Evolutionary conservation across 768 basidiomycete species (phyloP), one percentile per base, ranked within the genome.

Genomic region (Tylopilus sp.): DNA sequence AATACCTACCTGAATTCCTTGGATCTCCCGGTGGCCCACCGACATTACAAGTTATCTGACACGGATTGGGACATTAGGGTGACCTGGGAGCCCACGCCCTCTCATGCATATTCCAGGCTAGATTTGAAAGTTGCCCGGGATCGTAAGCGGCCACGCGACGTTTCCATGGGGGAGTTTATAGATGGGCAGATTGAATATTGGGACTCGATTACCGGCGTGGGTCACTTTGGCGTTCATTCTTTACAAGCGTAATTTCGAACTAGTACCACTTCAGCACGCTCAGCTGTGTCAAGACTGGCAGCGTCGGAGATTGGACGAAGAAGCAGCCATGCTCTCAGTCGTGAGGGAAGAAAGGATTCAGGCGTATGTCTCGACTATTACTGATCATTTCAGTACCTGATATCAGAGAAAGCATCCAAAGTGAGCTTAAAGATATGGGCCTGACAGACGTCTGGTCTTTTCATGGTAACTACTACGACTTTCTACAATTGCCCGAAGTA

Each of bases 241-340:
- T 22, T 17, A 12, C 5, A 26, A 45, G 45, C 17, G 3, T 28
- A 22, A 19, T 14, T 3, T 41, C 22, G 17, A 37, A 24, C n/a
- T 8, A 3, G 26, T 16, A n/a, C n/a, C 21, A n/a, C 25, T 19
- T n/a, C 36, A 61, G 59, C 48, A 61, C 36, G 60, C 55, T 19
- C 17, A 0, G 6, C 10, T 21, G 6, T 57, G 55, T 17, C 19
- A 1, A 25, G 12, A 24, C 10, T 62, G 51, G 60, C 44, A 60
- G 12, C 3, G 1, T 22, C 3, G 0, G 12, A 25, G 17, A 24
- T 26, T 57, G 29, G 0, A 5, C 9, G n/a, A n/a, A 47, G 44
- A 29, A 28, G 60, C 44, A 21, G n/a, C 8, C 11, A 47, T 24
- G 6, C 52, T 53, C 42, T n/a, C 21, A n/a, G 13, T 2, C 25